Conservation (phyloP, 768 basidiomycete species). For the Kwoniella mangroviensis region DNA sequence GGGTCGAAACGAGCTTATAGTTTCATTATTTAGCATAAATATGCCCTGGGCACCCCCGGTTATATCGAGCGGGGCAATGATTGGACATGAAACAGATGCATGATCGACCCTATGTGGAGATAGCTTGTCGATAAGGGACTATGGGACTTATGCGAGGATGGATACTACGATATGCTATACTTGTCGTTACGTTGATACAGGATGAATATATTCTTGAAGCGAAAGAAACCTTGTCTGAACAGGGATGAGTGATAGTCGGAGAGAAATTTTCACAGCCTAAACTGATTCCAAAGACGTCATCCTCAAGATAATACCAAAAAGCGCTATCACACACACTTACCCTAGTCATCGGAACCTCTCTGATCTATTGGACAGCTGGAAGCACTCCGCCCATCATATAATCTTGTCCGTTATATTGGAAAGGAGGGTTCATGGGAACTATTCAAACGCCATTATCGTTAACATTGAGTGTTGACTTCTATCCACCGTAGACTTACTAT, state of each 20-base stretch:
- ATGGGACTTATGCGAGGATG: not conserved
- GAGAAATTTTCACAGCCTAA: not conserved
- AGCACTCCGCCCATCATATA: constrained; percentile 5
- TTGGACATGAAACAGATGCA: constrained; percentile 10
- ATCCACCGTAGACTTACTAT: not conserved
- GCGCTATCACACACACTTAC: not conserved
- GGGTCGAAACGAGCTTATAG: not conserved
- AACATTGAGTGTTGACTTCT: not conserved
- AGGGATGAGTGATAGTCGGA: not conserved
- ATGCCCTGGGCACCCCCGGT: not conserved
- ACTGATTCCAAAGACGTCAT: not conserved
- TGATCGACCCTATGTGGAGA: not conserved
- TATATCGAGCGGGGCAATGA: not conserved
- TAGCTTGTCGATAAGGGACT: not conserved
- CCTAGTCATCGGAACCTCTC: not conserved
- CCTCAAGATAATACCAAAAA: not conserved
- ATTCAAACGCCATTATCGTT: no score
- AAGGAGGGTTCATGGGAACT: constrained; percentile 5
- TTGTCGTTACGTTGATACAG: not conserved
- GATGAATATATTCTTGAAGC: not conserved
- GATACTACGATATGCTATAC: not conserved
- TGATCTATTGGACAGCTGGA: constrained; percentile 2
- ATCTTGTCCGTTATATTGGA: constrained; percentile 14
- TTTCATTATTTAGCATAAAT: not conserved
- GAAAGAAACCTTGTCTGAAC: not conserved